Conservation (phyloP, 2,329 filamentous ascomycete genomes). For the Ascochyta clinopodiicola region DNA sequence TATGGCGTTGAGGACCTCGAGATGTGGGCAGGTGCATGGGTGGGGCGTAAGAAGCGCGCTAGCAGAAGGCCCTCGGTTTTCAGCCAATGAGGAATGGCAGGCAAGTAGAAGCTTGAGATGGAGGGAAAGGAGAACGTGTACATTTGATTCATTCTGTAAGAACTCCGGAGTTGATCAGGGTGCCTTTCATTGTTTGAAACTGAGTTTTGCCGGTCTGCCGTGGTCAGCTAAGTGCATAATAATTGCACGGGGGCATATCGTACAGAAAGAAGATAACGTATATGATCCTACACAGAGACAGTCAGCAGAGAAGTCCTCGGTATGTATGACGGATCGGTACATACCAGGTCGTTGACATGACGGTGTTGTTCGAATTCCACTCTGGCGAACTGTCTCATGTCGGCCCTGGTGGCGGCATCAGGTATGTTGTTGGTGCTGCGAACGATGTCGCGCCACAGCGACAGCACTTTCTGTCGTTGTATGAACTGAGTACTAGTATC, state of each 20-base stretch:
- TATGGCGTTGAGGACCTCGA: not conserved
- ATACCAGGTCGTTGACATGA: constrained; percentile 55
- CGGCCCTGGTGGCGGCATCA: constrained; percentile 40
- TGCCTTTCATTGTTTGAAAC: constrained; percentile 56
- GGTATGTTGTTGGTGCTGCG: constrained; percentile 48
- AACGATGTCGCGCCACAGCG: constrained; percentile 57
- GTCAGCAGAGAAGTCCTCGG: constrained; percentile 12
- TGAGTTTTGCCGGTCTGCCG: constrained; percentile 57
- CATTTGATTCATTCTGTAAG: constrained; percentile 27
- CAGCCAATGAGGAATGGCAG: constrained; percentile 5
- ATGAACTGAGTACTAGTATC: constrained; percentile 51
- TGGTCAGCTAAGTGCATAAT: constrained; percentile 8
- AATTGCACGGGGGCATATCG: constrained; percentile 7
- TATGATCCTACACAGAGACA: constrained; percentile 46
- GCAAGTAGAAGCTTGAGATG: not conserved
- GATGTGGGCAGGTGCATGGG: constrained; percentile 6
- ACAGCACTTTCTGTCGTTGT: constrained; percentile 55
- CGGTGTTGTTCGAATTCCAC: constrained; percentile 57
- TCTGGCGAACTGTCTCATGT: constrained; percentile 57
- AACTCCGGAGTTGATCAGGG: constrained; percentile 44
- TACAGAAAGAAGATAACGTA: constrained; percentile 57
- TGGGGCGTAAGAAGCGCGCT: constrained; percentile 20
- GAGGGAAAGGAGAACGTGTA: constrained; percentile 8
- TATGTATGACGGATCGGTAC: constrained; percentile 6
- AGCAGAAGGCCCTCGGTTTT: constrained; percentile 22